Evolutionary conservation across 495 filamentous ascomycete genomes (phyloP), one percentile per base, ranked within the genome.

Genomic region (Aspergillus nidulans): DNA sequence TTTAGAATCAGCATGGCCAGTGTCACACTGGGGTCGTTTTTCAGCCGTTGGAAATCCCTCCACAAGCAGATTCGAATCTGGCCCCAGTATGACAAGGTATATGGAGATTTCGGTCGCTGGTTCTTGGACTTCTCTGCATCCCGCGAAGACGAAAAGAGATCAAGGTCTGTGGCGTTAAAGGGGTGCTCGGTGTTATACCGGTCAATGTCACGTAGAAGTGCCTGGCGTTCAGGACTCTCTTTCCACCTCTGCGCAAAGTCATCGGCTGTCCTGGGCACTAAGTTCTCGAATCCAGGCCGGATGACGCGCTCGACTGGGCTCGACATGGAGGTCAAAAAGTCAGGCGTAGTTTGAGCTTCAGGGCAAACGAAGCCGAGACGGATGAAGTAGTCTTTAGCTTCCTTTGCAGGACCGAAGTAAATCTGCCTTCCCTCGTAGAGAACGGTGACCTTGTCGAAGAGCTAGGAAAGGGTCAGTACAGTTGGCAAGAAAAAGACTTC

Each of bases 311-410:
- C 84, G 4, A 77, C 65, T 0, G 84, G 76, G 44, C 84, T 86
- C 13, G 87, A 90, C 55, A 91, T 77, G 5, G 86, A 88, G 0
- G 88, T 91, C 6, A 91, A 69, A 69, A 91, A 91, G 70, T 91
- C 89, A 49, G 86, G 81, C 2, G 82, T 87, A 0, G 76, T 91
- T 77, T 82, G 75, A 66, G 82, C 69, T 60, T 82, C 76, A 56
- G 81, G 83, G 73, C 85, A 73, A 52, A 75, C 55, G 70, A 81
- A 89, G 5, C 85, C 85, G 69, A 86, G 78, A 12, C 67, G 66
- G 43, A 71, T 74, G 61, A 90, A 89, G 64, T 86, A 90, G 12
- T 76, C 69, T 53, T 78, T 81, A 6, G 86, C 86, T 34, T 81
- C 73, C 8, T 74, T 67, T 2, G 78, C 79, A 6, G 73, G 81